Evolutionary conservation across 2,329 filamentous ascomycete genomes (phyloP).

Genomic region (Pestalotiopsis sp.): DNA sequence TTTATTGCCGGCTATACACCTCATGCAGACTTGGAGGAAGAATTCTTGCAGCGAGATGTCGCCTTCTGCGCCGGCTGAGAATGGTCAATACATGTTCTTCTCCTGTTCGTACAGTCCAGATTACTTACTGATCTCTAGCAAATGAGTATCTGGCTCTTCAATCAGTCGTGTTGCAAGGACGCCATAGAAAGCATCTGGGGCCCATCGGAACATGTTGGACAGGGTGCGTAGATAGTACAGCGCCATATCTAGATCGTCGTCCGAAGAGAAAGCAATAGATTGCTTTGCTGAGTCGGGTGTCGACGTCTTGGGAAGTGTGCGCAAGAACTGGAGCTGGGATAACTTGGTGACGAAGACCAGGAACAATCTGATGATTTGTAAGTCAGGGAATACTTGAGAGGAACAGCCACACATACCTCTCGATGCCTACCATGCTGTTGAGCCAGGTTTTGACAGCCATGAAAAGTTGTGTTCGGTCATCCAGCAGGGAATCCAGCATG

Average conservation of each 20-base stretch:
- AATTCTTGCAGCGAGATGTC: constrained; percentile 69
- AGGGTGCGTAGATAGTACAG: constrained; percentile 79
- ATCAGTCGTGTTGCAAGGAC: constrained; percentile 67
- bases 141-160: constrained; percentile 46
- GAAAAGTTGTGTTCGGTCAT: constrained; percentile 73
- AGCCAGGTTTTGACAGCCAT: constrained; percentile 83
- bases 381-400: constrained; percentile 18
- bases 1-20: constrained; percentile 56
- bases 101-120: not conserved
- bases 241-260: constrained; percentile 75
- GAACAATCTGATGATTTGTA: constrained; percentile 53
- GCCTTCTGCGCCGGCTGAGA: constrained; percentile 52
- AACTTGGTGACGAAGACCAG: constrained; percentile 63
- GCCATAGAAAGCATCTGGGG: constrained; percentile 71
- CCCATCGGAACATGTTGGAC: constrained; percentile 71
- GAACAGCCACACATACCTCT: constrained; percentile 52
- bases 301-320: constrained; percentile 28
- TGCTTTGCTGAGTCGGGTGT: constrained; percentile 27
- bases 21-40: constrained; percentile 67
- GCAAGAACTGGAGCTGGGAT: constrained; percentile 56
- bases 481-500: constrained; percentile 75
- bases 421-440: constrained; percentile 64
- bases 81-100: constrained; percentile 28
- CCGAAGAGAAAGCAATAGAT: constrained; percentile 45
- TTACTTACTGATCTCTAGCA: constrained; percentile 55